Percentiles rank a stretch among this genome's conserved stretches.
phyloP scores from a whole-genome alignment of 495 filamentous ascomycete species.

The Neurospora tetrasperma region DNA sequence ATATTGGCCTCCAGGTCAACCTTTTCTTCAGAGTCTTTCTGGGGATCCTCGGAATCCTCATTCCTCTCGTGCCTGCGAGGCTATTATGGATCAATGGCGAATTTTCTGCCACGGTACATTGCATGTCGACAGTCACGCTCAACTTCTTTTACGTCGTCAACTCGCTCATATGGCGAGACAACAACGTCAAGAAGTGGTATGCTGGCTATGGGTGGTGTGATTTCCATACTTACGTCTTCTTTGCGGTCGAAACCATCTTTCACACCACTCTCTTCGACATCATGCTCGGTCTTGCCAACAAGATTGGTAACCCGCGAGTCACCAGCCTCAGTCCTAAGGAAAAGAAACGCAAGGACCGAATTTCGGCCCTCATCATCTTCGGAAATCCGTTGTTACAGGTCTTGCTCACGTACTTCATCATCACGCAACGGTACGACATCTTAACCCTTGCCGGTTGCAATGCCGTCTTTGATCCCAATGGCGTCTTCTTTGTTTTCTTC shows the following conservation, averaged over 20 bases:
- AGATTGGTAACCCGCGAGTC: slow-evolving; percentile 51
- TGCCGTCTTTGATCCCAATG: slow-evolving; percentile 53
- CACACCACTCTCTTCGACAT: slow-evolving; percentile 61
- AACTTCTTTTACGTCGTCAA: slow-evolving; percentile 68
- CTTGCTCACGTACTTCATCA: slow-evolving; percentile 57
- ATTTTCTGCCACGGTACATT: slow-evolving; percentile 49
- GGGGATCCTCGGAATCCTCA: slow-evolving; percentile 43
- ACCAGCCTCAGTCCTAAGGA: slow-evolving; percentile 40
- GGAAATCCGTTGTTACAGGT: slow-evolving; percentile 55
- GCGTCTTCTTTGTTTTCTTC: slow-evolving; percentile 57
- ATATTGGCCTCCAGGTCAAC: slow-evolving; percentile 26
- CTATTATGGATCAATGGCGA: slow-evolving; percentile 52
- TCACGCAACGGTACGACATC: slow-evolving; percentile 61
- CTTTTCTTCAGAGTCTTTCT: slow-evolving; percentile 39
- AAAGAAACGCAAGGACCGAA: slow-evolving; percentile 38
- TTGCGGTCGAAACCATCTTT: slow-evolving; percentile 44
- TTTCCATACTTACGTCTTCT: slow-evolving; percentile 56
- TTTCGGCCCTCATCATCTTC: slow-evolving; percentile 62
- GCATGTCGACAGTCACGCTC: slow-evolving; percentile 51
- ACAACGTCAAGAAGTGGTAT: slow-evolving; percentile 60
- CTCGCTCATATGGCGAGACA: slow-evolving; percentile 68
- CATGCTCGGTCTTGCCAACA: slow-evolving; percentile 65
- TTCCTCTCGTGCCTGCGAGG: slow-evolving; percentile 45
- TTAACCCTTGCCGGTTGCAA: slow-evolving; percentile 65
- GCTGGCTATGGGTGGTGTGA: slow-evolving; percentile 73